These are phyloP conservation scores for Anthracocystis walkeri DNA, from an alignment of 1,284 basidiomycete genomes.

Conservation along the genomic window DNA sequence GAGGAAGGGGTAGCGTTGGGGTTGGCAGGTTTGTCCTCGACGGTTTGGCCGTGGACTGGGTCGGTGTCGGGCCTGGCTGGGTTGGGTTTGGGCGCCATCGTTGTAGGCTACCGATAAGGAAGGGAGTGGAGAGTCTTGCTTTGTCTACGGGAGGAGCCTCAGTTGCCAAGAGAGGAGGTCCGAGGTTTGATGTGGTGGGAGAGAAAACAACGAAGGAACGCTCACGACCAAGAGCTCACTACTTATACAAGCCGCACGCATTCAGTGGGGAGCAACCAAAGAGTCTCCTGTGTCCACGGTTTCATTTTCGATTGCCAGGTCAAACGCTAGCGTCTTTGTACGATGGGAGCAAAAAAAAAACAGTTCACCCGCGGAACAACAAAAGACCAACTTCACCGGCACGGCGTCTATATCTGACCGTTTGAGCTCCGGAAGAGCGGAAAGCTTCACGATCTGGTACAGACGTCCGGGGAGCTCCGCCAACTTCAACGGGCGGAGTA, in stretches of 20 bases:
- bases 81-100: slow-evolving; percentile 52
- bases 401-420: slow-evolving; percentile 1
- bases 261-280: no score
- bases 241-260: slow-evolving; percentile 2
- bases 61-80: slow-evolving; percentile 52
- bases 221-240: no score
- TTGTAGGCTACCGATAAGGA: not conserved
- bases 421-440: not conserved
- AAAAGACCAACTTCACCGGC: not conserved
- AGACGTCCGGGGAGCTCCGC: not conserved
- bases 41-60: slow-evolving; percentile 58
- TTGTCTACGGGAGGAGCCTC: not conserved
- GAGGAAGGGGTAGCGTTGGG: slow-evolving; percentile 20
- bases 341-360: not conserved
- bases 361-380: slow-evolving; percentile 42
- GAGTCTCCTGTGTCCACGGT: no score
- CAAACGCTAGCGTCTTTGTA: slow-evolving; percentile 1
- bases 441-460: not conserved
- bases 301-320: not conserved
- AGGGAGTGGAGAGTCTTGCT: not conserved
- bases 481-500: no score
- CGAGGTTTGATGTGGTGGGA: slow-evolving; percentile 4
- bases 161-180: not conserved
- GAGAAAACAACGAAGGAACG: not conserved
- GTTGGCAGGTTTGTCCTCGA: slow-evolving; percentile 38